A percentile compares a stretch with the other conserved stretches of the same genome.
Evolutionary conservation across 768 basidiomycete species (phyloP).

Genomic region (Podaxis sp.): DNA sequence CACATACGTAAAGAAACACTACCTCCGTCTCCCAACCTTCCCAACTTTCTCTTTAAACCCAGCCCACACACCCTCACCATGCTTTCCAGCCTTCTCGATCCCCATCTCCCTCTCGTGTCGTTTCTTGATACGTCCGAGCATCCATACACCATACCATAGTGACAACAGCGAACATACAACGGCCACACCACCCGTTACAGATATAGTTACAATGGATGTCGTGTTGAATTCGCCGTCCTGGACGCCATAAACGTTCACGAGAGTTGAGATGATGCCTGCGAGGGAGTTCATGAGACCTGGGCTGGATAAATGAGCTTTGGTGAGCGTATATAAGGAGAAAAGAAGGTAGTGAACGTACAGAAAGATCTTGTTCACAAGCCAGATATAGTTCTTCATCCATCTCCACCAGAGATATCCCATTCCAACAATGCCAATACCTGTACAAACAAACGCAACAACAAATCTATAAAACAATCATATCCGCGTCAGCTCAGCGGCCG

Average conservation of each 20-base stretch:
- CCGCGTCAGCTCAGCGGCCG: neutral
- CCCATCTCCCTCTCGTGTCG: conserved; percentile 43
- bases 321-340: conserved; percentile 2
- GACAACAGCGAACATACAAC: conserved; percentile 41
- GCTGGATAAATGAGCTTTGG: conserved; percentile 26
- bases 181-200: conserved; percentile 42
- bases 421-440: conserved; percentile 50
- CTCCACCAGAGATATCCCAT: conserved; percentile 63
- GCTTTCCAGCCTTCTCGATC: conserved; percentile 39
- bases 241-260: conserved; percentile 49
- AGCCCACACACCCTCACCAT: conserved; percentile 41
- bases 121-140: conserved; percentile 40
- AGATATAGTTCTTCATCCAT: conserved; percentile 60
- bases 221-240: conserved; percentile 46
- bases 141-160: conserved; percentile 44
- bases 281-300: conserved; percentile 58
- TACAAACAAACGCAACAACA: conserved; percentile 54
- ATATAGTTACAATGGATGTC: conserved; percentile 44
- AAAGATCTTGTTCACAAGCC: conserved; percentile 57
- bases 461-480: conserved; percentile 34
- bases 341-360: conserved; percentile 34
- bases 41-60: conserved; percentile 19
- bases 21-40: neutral
- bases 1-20: neutral
- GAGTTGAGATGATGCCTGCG: conserved; percentile 55